phyloP scores from a whole-genome alignment of 2,329 filamentous ascomycete species.

The Paecilomyces sp. region DNA sequence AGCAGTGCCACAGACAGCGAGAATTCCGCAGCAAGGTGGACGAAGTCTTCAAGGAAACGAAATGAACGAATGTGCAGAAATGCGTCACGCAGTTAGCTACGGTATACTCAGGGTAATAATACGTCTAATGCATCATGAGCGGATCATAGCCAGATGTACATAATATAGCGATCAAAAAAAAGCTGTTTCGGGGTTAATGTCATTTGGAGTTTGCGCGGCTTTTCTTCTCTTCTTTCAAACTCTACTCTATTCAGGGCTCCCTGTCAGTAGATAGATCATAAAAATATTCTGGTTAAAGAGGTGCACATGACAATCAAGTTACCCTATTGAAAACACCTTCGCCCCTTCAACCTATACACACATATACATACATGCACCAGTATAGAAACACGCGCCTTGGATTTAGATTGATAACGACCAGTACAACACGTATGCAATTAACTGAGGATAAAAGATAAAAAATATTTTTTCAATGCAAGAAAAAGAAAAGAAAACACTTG shows the following conservation, averaged over 20 bases:
- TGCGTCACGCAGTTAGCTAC: neutral
- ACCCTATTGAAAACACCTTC: too few relatives aligned
- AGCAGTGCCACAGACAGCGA: slow-evolving; percentile 82
- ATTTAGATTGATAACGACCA: neutral
- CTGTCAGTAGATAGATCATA: neutral
- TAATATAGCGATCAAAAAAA: neutral
- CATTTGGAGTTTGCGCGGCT: neutral
- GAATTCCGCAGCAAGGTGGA: slow-evolving; percentile 75
- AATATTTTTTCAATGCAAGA: neutral
- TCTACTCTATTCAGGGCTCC: neutral
- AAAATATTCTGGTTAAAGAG: neutral
- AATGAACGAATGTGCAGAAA: slow-evolving; percentile 1
- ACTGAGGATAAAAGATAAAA: neutral
- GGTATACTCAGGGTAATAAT: neutral
- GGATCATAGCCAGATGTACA: neutral
- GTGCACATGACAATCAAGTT: too few relatives aligned
- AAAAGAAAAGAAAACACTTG: neutral
- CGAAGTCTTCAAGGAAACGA: slow-evolving; percentile 45
- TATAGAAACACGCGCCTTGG: too few relatives aligned
- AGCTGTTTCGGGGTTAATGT: neutral
- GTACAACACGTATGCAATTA: neutral
- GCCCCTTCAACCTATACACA: neutral
- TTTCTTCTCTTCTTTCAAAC: neutral
- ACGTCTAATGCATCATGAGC: neutral
- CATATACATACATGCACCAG: neutral